Percentiles rank a stretch among this genome's conserved stretches.
Conservation (phyloP, 1,284 basidiomycete species). For the Cystobasidiaceae sp. region DNA sequence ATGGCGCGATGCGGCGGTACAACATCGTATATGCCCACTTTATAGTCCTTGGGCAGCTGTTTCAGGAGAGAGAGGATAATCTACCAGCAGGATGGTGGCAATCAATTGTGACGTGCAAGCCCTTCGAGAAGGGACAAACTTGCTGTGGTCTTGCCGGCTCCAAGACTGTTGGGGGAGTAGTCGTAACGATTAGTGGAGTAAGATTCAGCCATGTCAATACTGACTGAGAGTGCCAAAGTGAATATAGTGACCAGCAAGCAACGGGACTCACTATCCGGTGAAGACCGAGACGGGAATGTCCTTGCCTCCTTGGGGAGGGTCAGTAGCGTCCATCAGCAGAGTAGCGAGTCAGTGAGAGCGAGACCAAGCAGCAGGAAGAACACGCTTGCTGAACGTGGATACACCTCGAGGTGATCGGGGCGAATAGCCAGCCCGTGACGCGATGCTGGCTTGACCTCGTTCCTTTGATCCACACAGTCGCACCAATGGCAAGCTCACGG, state of each 20-base stretch:
- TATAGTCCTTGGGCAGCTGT: slow-evolving; percentile 71
- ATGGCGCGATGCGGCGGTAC: too few species aligned
- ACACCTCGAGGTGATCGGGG: neutral
- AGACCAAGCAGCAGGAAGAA: too few species aligned
- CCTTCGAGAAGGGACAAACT: too few species aligned
- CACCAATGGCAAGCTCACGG: slow-evolving; percentile 32
- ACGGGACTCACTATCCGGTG: slow-evolving; percentile 11
- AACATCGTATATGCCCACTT: slow-evolving; percentile 37
- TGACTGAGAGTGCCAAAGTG: too few species aligned
- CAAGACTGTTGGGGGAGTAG: neutral
- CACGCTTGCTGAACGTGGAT: too few species aligned
- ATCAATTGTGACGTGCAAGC: too few species aligned
- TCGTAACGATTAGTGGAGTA: neutral
- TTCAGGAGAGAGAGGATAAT: slow-evolving; percentile 77
- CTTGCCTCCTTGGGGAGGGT: neutral
- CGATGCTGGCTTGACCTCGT: neutral
- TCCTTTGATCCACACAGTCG: too few species aligned
- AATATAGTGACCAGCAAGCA: too few species aligned
- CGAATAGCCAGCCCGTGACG: neutral
- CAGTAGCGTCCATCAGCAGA: neutral
- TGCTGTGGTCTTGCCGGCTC: slow-evolving; percentile 26
- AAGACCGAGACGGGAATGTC: slow-evolving; percentile 29
- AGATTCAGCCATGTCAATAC: too few species aligned
- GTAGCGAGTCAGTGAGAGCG: neutral
- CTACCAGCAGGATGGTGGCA: neutral